Evolutionary conservation across 352 stramenopile genomes (phyloP).

Genomic region (Phytopythium chamaehyphon): DNA sequence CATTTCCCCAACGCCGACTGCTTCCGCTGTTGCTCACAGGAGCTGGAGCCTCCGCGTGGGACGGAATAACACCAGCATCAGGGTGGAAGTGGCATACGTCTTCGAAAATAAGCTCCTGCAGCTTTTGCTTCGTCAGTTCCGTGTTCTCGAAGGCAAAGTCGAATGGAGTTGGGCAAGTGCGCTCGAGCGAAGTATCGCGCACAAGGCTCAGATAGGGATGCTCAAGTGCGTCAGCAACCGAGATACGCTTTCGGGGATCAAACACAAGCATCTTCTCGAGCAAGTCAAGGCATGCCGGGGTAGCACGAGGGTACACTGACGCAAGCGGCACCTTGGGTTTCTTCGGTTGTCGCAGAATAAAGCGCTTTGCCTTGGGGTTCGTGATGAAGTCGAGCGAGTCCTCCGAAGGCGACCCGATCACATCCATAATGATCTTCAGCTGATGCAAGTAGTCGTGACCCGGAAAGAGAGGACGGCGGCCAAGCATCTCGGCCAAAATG

Average conservation of each 20-base stretch:
- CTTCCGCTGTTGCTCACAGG: slow-evolving; percentile 6
- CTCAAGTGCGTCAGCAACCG: slow-evolving; percentile 68
- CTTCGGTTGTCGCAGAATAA: slow-evolving; percentile 85
- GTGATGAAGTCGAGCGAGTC: slow-evolving; percentile 86
- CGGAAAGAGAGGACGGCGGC: slow-evolving; percentile 77
- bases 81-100: slow-evolving; percentile 89
- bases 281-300: slow-evolving; percentile 81
- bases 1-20: slow-evolving; percentile 8
- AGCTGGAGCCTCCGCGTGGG: slow-evolving; percentile 7
- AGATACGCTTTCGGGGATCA: slow-evolving; percentile 86
- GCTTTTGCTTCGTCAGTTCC: slow-evolving; percentile 87
- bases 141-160: slow-evolving; percentile 87
- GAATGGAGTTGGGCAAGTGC: slow-evolving; percentile 74
- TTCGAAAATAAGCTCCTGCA: slow-evolving; percentile 91
- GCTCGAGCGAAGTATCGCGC: slow-evolving; percentile 67
- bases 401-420: slow-evolving; percentile 76
- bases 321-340: slow-evolving; percentile 80
- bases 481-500: slow-evolving; percentile 85
- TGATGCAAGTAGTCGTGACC: slow-evolving; percentile 87
- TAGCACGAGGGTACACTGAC: slow-evolving; percentile 84
- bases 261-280: slow-evolving; percentile 94
- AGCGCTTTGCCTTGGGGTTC: slow-evolving; percentile 87
- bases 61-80: slow-evolving; percentile 45
- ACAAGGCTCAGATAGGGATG: slow-evolving; percentile 80
- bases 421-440: slow-evolving; percentile 90